Base-by-base conservation (phyloP, 2,329 filamentous ascomycete genomes). In the Pseudocercospora fijiensis region DNA sequence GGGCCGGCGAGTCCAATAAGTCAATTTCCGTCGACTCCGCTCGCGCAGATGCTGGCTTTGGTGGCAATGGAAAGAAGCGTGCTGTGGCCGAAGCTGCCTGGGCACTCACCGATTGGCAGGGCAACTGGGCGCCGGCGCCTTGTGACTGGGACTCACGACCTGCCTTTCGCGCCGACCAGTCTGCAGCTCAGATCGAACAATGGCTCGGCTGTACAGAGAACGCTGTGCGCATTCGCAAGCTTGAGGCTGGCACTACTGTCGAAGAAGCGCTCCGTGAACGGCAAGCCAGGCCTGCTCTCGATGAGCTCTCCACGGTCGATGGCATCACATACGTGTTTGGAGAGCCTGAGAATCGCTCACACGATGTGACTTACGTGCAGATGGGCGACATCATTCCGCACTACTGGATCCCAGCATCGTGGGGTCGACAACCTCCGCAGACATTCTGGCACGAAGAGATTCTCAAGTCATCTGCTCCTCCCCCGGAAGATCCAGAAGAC, bases 41-140 rank as follows among this genome's bases (percentile, higher is more conserved):
- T 5, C 37, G 63, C 13, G 66, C 69, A 6, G 66, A 68, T 45
- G 56, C 55, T 58, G 68, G 69, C 10, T 64, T 56, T 41, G 66
- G 61, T n/a, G 58, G 55, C 1, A 47, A 51, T n/a, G 47, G 62
- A 8, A 61, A 62, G 56, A 62, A 69, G 57, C 62, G 63, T 8
- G 61, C 22, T 20, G 33, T 41, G 52, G 49, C 58, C 22, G 41
- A 26, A 10, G 65, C 49, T 24, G 56, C 57, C 13, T 63, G 53
- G 56, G 56, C 64, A 30, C 59, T 73, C 22, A 52, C 60, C 4
- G 80, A 81, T 61, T 84, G 78, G 78, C 75, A 80, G 57, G 81
- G 81, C 11, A 73, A 78, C 7, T 79, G 78, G 73, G 72, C 78
- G 26, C 81, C 81, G 2, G 75, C 82, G 22, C 80, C 81, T 1